Evolutionary conservation across 2,329 filamentous ascomycete genomes (phyloP).

Genomic region (Zalaria sp.): DNA sequence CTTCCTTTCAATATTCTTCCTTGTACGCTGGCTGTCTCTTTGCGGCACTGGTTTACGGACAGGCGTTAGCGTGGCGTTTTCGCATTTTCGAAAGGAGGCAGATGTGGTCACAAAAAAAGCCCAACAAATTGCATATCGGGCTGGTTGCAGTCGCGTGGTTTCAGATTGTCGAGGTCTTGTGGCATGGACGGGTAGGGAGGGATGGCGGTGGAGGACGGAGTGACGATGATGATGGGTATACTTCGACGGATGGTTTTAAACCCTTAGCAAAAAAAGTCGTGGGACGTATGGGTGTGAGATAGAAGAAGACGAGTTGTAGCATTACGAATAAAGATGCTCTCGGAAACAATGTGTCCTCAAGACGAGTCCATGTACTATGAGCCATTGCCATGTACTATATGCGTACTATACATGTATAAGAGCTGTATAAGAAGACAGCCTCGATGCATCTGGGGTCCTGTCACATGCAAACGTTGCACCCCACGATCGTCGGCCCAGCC

Average conservation of each 20-base stretch:
- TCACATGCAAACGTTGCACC: too few species aligned
- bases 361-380: too few species aligned
- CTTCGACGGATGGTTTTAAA: not conserved
- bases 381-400: too few species aligned
- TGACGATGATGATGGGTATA: not conserved
- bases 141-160: not conserved
- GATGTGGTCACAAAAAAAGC: not conserved
- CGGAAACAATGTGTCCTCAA: too few species aligned
- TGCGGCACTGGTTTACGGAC: not conserved
- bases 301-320: too few species aligned
- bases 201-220: not conserved
- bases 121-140: constrained; percentile 5
- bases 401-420: too few species aligned
- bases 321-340: too few species aligned
- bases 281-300: not conserved
- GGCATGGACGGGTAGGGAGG: not conserved
- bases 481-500: too few species aligned
- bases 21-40: not conserved
- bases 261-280: not conserved
- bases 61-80: not conserved
- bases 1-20: not conserved
- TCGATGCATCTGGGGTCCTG: too few species aligned
- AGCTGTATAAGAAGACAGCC: too few species aligned
- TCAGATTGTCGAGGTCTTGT: not conserved
- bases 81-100: not conserved